Evolutionary conservation across 1,139 yeast species (phyloP).

Genomic region (Magnusiomyces paraingens): DNA sequence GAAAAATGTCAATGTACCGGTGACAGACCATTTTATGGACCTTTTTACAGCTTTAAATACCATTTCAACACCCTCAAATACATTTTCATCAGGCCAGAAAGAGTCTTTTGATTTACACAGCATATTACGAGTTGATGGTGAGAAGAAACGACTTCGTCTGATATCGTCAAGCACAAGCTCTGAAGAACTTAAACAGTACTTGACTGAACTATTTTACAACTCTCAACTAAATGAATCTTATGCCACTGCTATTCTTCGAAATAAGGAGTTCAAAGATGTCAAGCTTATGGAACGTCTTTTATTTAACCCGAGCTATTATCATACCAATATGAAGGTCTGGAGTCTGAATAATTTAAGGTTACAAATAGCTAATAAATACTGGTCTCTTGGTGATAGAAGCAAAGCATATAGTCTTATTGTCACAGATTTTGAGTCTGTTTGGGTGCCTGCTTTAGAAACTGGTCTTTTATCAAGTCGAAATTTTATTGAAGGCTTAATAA

Average conservation of each 20-base stretch:
- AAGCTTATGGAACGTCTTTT: constrained; percentile 18
- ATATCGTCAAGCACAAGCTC: constrained; percentile 15
- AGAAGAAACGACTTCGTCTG: constrained; percentile 5
- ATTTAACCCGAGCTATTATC: constrained; percentile 16
- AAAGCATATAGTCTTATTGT: constrained; percentile 21
- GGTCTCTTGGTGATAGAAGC: constrained; percentile 18
- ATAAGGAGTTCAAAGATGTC: constrained; percentile 18
- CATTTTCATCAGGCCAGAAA: not conserved
- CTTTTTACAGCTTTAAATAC: constrained; percentile 26
- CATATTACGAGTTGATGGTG: constrained; percentile 1
- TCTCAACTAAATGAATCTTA: constrained; percentile 20
- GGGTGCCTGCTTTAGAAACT: constrained; percentile 19
- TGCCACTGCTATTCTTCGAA: constrained; percentile 22
- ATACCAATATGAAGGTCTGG: constrained; percentile 22
- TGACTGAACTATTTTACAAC: constrained; percentile 25
- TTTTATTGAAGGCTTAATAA: not conserved
- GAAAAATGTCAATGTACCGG: constrained; percentile 15
- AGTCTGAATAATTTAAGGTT: constrained; percentile 23
- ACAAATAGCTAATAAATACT: constrained; percentile 25
- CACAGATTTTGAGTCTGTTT: constrained; percentile 20
- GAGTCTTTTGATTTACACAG: constrained; percentile 11
- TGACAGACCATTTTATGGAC: constrained; percentile 26
- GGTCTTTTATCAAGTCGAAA: constrained; percentile 3
- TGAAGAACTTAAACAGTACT: constrained; percentile 16
- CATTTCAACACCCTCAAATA: constrained; percentile 3